Base-by-base conservation (phyloP, 768 basidiomycete genomes). In the Boletus coccyginus region DNA sequence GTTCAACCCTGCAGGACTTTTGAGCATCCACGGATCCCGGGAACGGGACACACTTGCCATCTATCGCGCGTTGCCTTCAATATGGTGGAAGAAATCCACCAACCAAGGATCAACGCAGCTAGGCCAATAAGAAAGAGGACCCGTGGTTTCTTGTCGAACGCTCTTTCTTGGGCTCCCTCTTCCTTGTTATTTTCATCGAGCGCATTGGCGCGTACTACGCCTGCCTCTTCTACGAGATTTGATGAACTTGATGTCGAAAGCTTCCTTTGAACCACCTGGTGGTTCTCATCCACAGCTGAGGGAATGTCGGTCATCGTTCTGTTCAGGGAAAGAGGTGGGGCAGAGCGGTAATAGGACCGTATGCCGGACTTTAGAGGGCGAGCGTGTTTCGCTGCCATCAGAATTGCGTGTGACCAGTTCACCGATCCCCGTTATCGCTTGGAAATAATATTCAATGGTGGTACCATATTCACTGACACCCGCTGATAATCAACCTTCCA, bases 21-120 rank as follows among this genome's bases (percentile, higher is more conserved):
- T 58, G 55, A 58, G 60, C 42, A 45, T 17, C 8, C 36, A 32
- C 6, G 19, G 17, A 50, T 24, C 24, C 13, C 5, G 27, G 56
- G 27, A 56, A 60, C 29, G 33, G 38, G 13, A 46, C 41, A 56
- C 41, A 56, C 75, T 57, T 73, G 83, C 89, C 91, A 94, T 75
- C 89, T 78, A 70, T 82, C 85, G 50, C 91, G 82, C 4, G 92
- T 92, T 7, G 78, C 83, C 52, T 75, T 62, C 47, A 93, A 72
- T 13, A 91, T 68, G 0, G 83, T 91, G 10, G 91, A 73, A 57
- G 86, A 87, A 36, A 94, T 85, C 91, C 91, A 94, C 91, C 91
- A 94, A 41, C 81, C 91, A 42, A 92, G 74, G 60, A 94, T 90
- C 48, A 86, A 67, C 13, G 77, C 63, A 11, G 85, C 87, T 1